Evolutionary conservation across 2,329 filamentous ascomycete species (phyloP), one percentile per base, ranked within the genome.

Genomic region (Penicillium sp.): DNA sequence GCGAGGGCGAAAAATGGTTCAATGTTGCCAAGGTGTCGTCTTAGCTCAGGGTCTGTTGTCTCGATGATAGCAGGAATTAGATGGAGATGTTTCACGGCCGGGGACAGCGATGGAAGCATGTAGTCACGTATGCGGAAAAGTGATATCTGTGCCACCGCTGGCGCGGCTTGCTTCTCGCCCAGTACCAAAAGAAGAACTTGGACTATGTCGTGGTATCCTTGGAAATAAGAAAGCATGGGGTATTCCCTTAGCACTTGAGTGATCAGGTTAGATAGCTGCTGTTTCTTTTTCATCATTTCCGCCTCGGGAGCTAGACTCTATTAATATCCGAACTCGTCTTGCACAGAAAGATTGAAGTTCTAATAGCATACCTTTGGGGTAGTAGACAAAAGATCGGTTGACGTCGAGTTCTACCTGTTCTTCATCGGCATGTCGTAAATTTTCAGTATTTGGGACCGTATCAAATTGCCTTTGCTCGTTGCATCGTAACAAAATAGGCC

Each of bases 131-230:
- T 97, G 50, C 91, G 88, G 42, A 97, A 83, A 31, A 92, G 81
- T 3, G 92, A 96, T 56, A 99, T 85, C n/a, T 89, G 88, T 33
- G 89, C 82, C 31, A 95, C 84, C 16, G 88, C 85, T 7, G 80
- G 73, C 17, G 82, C 79, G 16, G 89, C 87, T 51, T 80, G 71
- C 22, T 80, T 68, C 10, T 84, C 77, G 0, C 88, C 87, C 4
- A 99, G 81, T 11, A 97, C 92, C 14, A 99, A 83, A 38, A 97
- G 83, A 57, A 99, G 82, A 25, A 99, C 94, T 76, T 99, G 95
- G 65, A 90, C 94, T 68, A 99, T 97, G 77, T 99, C 94, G 75
- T 99, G 94, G 73, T 95, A 99, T 71, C 94, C 94, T 77, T 99
- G 94, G 74, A 99, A 99, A 77, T 99, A 99, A 78, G 87, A 91